Base-by-base conservation (phyloP, 1,284 basidiomycete genomes). In the Coniferiporia weirii region DNA sequence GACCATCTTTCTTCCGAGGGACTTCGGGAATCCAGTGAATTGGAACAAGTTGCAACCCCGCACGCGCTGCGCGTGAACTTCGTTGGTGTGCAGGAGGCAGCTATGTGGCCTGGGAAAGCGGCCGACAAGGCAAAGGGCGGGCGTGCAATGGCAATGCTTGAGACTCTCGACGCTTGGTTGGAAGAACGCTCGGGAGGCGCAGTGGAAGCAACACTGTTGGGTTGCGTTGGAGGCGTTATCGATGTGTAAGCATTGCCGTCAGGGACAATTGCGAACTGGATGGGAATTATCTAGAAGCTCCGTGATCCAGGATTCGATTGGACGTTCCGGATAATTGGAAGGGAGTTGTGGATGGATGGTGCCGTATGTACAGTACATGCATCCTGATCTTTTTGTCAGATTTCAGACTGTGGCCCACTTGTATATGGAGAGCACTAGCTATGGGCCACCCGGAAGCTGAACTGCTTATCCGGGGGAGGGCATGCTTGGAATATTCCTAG, bases 91-190 rank as follows among this genome's bases (percentile, higher is more conserved):
- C 80, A 85, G 66, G 89, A 91, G 75, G 81, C 80, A 63, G 84
- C 81, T 44, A 87, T 91, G 79, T 91, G 89, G 88, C 89, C 89
- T 1, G 89, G 74, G 3, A 91, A 91, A 73, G 80, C 77, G 58
- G 73, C 75, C 0, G 78, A 80, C 62, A 75, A 75, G 66, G 76
- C 71, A 40, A 68, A 78, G 52, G 82, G 78, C 5, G 81, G 83
- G 6, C 75, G 75, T 1, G 80, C 84, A 45, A 87, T 91, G 85
- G 65, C 68, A 60, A 63, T 91, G 56, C 89, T 91, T 63, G 79
- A 85, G 66, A 70, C 75, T 59, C 73, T 91, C 34, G 89, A 91
- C 70, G 70, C 57, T 8, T 91, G 87, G 87, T 69, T 91, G 45
- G 80, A 83, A 43, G 72, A 73, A 65, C 76, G 75, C 65, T 85